These are phyloP conservation scores for Jasminum sambac DNA, from an alignment of 257 asterid genomes.

Conservation along the genomic window DNA sequence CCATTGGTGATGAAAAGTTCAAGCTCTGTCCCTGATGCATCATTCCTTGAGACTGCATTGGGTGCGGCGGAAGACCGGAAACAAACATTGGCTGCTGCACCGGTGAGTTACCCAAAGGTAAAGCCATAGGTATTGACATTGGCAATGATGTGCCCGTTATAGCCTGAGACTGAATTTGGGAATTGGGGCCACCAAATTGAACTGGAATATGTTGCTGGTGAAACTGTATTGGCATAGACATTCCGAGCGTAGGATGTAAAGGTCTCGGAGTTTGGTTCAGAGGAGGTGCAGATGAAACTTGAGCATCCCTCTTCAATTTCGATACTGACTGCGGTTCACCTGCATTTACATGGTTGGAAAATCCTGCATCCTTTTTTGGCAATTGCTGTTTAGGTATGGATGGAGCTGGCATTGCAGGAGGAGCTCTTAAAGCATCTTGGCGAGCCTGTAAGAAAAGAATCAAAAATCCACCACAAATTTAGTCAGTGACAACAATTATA, in stretches of 20 bases:
- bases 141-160: slow-evolving; percentile 63
- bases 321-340: slow-evolving; percentile 45
- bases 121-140: slow-evolving; percentile 44
- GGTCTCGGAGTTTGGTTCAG: slow-evolving; percentile 64
- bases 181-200: slow-evolving; percentile 72
- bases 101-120: slow-evolving; percentile 65
- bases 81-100: slow-evolving; percentile 72
- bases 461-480: slow-evolving; percentile 9
- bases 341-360: slow-evolving; percentile 42
- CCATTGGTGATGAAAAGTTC: slow-evolving; percentile 41
- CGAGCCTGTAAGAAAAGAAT: slow-evolving; percentile 53
- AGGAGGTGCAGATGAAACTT: slow-evolving; percentile 48
- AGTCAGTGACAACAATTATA: slow-evolving; percentile 15
- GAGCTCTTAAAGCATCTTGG: slow-evolving; percentile 44
- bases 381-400: slow-evolving; percentile 58
- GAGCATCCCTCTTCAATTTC: slow-evolving; percentile 63
- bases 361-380: slow-evolving; percentile 53
- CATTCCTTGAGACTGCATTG: slow-evolving; percentile 76
- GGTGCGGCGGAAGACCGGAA: slow-evolving; percentile 73
- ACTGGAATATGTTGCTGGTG: slow-evolving; percentile 65
- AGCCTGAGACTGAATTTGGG: slow-evolving; percentile 79
- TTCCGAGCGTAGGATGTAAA: slow-evolving; percentile 45
- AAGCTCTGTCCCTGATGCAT: slow-evolving; percentile 57
- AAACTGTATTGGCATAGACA: slow-evolving; percentile 62
- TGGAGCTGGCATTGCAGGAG: slow-evolving; percentile 55